Base-by-base conservation (phyloP, 2,329 filamentous ascomycete species). In the Diplocarpon mali region DNA sequence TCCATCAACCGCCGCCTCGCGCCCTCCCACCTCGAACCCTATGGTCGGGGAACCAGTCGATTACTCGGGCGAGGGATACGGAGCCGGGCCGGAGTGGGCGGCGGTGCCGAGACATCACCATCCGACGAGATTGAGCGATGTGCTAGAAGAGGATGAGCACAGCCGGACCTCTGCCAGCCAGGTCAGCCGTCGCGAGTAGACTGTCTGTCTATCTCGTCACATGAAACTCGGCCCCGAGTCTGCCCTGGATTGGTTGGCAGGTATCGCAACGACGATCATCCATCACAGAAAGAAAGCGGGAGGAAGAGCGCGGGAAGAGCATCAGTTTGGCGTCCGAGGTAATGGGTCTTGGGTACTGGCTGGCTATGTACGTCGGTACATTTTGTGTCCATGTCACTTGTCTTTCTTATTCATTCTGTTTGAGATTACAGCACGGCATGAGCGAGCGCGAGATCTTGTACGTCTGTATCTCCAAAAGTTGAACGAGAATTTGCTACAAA, bases 81-180 rank as follows among this genome's bases (percentile, higher is more conserved):
- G 70, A n/a, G 63, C 70, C 7, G 74, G 76, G 1, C 72, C 78
- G 2, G 80, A 76, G 13, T 93, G 86, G 85, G 85, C 92, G 51
- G 65, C 67, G n/a, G 69, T 86, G 51, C 80, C 82, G 17, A 75
- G 80, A 45, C 88, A 94, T 63, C 85, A 92, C 54, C 87, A 95
- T 64, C 88, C 88, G 0, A 94, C 88, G 8, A 71, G 89, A 45
- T 69, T 95, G 51, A 94, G 87, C 62, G 88, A 94, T 64, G 88
- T 95, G 24, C 73, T 92, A 59, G 87, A 87, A 59, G 83, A 93
- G 52, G 85, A 92, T 54, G 86, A 93, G 64, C 72, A 79, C 40
- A 85, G 83, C 60, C 76, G 83, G 16, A 85, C 83, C 12, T 85
- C 83, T 54, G 79, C 58, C 1, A 59, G 56, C 37, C 57, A 60